Conservation (phyloP, 768 basidiomycete genomes). For the Coprinopsis marcescibilis region DNA sequence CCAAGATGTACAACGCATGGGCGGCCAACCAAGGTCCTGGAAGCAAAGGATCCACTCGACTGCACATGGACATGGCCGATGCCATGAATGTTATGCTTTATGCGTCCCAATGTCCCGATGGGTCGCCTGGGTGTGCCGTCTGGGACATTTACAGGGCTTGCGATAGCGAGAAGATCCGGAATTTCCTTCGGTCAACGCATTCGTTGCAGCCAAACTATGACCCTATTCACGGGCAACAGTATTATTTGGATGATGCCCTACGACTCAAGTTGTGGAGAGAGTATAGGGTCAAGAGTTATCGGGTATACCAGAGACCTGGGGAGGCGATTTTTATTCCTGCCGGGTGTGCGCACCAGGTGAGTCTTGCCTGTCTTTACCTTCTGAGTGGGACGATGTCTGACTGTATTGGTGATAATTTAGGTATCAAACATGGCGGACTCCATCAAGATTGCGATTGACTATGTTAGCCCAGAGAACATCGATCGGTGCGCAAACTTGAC, state of each 20-base stretch:
- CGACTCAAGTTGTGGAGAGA: slow-evolving; percentile 62
- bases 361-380: slow-evolving; percentile 14
- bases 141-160: slow-evolving; percentile 89
- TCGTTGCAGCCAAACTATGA: slow-evolving; percentile 45
- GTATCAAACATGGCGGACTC: slow-evolving; percentile 93
- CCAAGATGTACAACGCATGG: slow-evolving; percentile 94
- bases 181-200: slow-evolving; percentile 58
- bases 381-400: not conserved
- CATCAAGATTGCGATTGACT: slow-evolving; percentile 93
- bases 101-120: slow-evolving; percentile 49
- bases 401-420: slow-evolving; percentile 29
- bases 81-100: slow-evolving; percentile 90
- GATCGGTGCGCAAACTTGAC: slow-evolving; percentile 80
- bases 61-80: slow-evolving; percentile 95
- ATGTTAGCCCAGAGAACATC: slow-evolving; percentile 92
- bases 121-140: slow-evolving; percentile 72
- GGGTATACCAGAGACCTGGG: slow-evolving; percentile 86
- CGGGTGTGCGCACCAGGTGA: slow-evolving; percentile 85
- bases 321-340: slow-evolving; percentile 96
- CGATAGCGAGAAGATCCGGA: slow-evolving; percentile 73
- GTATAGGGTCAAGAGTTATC: slow-evolving; percentile 68
- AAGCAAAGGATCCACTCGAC: slow-evolving; percentile 77
- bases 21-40: slow-evolving; percentile 59
- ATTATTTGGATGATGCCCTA: slow-evolving; percentile 71
- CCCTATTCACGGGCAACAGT: slow-evolving; percentile 87